Percentiles rank a stretch among this genome's conserved stretches.
phyloP scores from a whole-genome alignment of 164 flowering plant species.

The Aristolochia californica region DNA sequence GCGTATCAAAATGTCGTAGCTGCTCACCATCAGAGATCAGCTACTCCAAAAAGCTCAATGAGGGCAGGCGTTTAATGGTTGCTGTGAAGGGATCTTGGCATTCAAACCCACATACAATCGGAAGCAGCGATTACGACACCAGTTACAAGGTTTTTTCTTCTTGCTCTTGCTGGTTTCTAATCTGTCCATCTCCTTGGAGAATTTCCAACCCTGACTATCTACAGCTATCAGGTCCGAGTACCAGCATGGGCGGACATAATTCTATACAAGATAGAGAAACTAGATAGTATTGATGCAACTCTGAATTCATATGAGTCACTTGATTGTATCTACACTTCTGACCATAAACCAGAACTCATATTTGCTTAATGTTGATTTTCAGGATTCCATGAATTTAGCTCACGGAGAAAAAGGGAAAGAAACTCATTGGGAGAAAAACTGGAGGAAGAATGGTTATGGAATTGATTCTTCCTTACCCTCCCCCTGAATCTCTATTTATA shows the following conservation, averaged over 20 bases:
- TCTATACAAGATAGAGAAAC: slow-evolving; percentile 48
- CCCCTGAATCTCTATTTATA: no score
- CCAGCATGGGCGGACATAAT: slow-evolving; percentile 78
- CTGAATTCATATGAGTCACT: slow-evolving; percentile 57
- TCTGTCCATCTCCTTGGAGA: neutral
- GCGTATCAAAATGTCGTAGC: slow-evolving; percentile 2
- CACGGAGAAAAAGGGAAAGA: no score
- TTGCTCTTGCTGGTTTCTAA: neutral
- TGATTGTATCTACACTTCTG: slow-evolving; percentile 49
- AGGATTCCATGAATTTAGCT: no score
- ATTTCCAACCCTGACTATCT: no score
- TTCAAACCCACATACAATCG: slow-evolving; percentile 77
- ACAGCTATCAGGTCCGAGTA: slow-evolving; percentile 36
- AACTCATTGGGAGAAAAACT: no score
- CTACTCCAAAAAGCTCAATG: slow-evolving; percentile 62
- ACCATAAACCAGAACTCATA: slow-evolving; percentile 76
- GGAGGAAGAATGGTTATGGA: no score
- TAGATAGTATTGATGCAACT: slow-evolving; percentile 24
- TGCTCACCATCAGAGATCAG: slow-evolving; percentile 53
- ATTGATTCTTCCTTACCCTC: no score
- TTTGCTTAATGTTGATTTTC: slow-evolving; percentile 31
- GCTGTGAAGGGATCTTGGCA: slow-evolving; percentile 44
- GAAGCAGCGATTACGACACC: slow-evolving; percentile 64
- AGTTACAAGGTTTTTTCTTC: slow-evolving; percentile 56
- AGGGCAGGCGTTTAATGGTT: slow-evolving; percentile 60